Evolutionary conservation across 23 red algal genomes (phyloP).

Genomic region (Chondrus crispus): DNA sequence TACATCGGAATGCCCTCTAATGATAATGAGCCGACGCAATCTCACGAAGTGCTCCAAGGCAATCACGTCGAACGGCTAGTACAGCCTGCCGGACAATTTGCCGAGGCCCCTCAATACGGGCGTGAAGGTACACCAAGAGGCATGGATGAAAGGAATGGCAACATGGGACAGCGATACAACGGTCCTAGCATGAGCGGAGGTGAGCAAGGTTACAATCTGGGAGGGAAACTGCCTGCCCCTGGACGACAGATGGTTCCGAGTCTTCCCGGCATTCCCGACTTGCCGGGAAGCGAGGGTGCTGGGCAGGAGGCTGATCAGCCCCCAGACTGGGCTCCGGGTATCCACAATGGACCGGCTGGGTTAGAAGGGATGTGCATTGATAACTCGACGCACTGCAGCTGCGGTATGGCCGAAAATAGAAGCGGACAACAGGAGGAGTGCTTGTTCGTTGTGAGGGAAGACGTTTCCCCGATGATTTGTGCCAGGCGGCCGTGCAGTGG

Average conservation of each 20-base stretch:
- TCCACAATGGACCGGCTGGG: slow-evolving; percentile 18
- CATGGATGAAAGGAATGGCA: too few relatives aligned
- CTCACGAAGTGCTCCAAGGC: too few relatives aligned
- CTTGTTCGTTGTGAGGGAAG: slow-evolving; percentile 54
- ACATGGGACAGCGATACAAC: too few relatives aligned
- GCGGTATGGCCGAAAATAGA: slow-evolving; percentile 12
- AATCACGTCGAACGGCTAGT: too few relatives aligned
- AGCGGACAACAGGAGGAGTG: not conserved
- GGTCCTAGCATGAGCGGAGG: too few relatives aligned
- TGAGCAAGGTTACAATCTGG: too few relatives aligned
- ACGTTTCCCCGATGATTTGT: slow-evolving; percentile 26
- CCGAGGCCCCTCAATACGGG: too few relatives aligned
- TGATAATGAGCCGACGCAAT: too few relatives aligned
- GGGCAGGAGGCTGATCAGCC: not conserved
- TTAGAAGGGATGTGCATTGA: slow-evolving; percentile 60
- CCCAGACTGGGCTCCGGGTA: not conserved
- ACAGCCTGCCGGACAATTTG: too few relatives aligned
- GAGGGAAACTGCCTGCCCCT: not conserved
- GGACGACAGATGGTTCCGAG: not conserved
- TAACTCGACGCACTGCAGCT: slow-evolving; percentile 67
- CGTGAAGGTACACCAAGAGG: too few relatives aligned
- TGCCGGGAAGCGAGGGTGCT: not conserved
- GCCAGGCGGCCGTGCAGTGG: slow-evolving; percentile 25
- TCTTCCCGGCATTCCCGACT: not conserved
- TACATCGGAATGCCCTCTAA: too few relatives aligned